Percentiles rank a stretch among this genome's conserved stretches.
phyloP scores from a whole-genome alignment of 306 rosid species.

The Cicer arietinum region DNA sequence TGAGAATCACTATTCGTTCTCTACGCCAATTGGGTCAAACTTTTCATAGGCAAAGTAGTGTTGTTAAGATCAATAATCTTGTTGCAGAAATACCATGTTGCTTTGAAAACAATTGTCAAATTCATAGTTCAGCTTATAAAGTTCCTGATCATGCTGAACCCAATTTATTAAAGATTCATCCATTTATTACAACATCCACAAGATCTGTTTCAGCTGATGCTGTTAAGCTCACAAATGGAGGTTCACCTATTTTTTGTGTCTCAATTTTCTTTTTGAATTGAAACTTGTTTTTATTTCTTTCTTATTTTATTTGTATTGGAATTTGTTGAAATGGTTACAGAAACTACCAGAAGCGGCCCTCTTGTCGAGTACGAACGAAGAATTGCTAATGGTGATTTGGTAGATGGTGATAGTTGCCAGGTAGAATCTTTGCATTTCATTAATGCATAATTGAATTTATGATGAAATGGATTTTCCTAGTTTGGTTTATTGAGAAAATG shows the following conservation, averaged over 20 bases:
- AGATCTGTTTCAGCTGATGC: conserved; percentile 63
- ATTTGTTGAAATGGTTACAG: conserved; percentile 52
- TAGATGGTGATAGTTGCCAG: conserved; percentile 90
- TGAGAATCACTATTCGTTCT: conserved; percentile 67
- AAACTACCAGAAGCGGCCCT: conserved; percentile 68
- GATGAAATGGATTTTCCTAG: conserved; percentile 35
- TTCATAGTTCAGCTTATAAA: conserved; percentile 51
- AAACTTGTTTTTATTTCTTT: conserved; percentile 1
- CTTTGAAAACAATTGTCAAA: conserved; percentile 43
- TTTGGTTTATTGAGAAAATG: conserved; percentile 33
- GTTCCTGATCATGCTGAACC: conserved; percentile 45
- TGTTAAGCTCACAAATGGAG: conserved; percentile 62
- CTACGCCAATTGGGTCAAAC: conserved; percentile 53
- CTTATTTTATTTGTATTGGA: conserved; percentile 36
- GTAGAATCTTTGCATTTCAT: conserved; percentile 45
- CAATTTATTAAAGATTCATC: conserved; percentile 39
- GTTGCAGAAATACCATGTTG: conserved; percentile 45
- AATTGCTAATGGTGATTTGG: conserved; percentile 79
- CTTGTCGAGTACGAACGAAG: conserved; percentile 93
- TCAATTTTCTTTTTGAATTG: conserved; percentile 5
- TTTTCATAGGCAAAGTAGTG: conserved; percentile 47
- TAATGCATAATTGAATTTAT: conserved; percentile 12
- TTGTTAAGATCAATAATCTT: conserved; percentile 35
- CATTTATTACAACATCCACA: conserved; percentile 42
- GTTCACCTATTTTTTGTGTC: conserved; percentile 46